A percentile compares a stretch with the other conserved stretches of the same genome.
phyloP scores from a whole-genome alignment of 176 grass and related monocot genomes.

The Zea luxurians region DNA sequence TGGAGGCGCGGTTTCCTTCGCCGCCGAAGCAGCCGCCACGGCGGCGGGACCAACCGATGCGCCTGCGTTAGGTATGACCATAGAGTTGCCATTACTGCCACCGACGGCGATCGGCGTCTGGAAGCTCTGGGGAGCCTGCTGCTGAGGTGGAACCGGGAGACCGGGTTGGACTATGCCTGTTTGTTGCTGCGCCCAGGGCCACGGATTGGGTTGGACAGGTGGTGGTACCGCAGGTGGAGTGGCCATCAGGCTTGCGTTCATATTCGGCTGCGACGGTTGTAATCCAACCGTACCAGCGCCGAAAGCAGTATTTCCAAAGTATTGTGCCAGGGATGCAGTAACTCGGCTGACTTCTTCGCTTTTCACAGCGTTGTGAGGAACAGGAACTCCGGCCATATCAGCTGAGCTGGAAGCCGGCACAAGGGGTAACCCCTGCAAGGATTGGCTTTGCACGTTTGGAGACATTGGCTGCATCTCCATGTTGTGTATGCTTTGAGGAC shows the following conservation, averaged over 20 bases:
- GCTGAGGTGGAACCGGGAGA: constrained; percentile 33
- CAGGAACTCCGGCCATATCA: constrained; percentile 46
- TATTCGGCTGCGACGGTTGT: constrained; percentile 42
- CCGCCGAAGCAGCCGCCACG: constrained; percentile 21
- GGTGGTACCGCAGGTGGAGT: constrained; percentile 27
- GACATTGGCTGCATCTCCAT: constrained; percentile 44
- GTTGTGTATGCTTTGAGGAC: constrained; percentile 40
- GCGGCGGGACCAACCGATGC: constrained; percentile 3
- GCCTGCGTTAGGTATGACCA: constrained; percentile 32
- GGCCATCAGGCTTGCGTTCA: constrained; percentile 35
- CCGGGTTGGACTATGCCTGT: constrained; percentile 34
- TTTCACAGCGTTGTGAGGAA: constrained; percentile 53
- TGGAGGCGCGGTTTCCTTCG: constrained; percentile 42
- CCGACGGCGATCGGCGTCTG: constrained; percentile 38
- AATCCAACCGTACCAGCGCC: constrained; percentile 42
- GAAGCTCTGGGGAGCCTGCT: constrained; percentile 37
- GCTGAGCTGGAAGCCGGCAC: constrained; percentile 42
- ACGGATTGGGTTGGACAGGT: constrained; percentile 44
- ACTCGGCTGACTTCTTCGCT: constrained; percentile 62
- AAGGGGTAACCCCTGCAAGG: constrained; percentile 38
- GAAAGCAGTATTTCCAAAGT: constrained; percentile 59
- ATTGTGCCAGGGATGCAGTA: constrained; percentile 77
- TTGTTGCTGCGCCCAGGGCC: constrained; percentile 49
- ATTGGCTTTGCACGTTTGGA: constrained; percentile 43
- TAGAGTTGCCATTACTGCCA: constrained; percentile 35